phyloP scores from a whole-genome alignment of 495 filamentous ascomycete species.

The Neurospora sp. region DNA sequence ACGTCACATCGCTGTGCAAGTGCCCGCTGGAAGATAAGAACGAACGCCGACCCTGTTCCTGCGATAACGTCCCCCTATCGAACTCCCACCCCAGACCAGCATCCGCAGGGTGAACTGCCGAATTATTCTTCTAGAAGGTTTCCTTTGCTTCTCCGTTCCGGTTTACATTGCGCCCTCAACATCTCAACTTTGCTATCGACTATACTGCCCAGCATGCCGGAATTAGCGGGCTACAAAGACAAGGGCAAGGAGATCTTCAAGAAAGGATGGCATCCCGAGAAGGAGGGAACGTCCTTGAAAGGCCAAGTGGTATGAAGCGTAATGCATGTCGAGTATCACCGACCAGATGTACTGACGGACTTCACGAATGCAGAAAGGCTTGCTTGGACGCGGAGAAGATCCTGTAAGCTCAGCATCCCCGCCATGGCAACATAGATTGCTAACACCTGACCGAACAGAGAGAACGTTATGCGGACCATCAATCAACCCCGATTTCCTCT shows the following conservation, averaged over 20 bases:
- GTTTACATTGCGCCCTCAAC: not conserved
- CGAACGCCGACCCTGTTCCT: not conserved
- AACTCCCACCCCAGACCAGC: not conserved
- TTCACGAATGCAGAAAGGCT: slow-evolving; percentile 28
- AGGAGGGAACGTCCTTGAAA: slow-evolving; percentile 27
- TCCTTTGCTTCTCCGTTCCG: not conserved
- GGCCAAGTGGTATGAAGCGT: slow-evolving; percentile 29
- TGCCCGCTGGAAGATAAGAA: not conserved
- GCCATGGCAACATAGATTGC: not conserved
- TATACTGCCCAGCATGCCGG: not conserved
- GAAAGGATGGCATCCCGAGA: slow-evolving; percentile 34
- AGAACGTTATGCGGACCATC: not conserved
- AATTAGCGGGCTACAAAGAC: not conserved
- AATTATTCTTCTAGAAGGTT: not conserved
- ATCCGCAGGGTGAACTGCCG: not conserved
- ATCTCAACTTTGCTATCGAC: not conserved
- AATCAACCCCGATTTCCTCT: slow-evolving; percentile 50
- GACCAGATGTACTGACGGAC: not conserved
- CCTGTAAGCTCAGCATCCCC: slow-evolving; percentile 1
- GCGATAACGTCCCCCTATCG: not conserved
- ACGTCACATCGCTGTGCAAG: slow-evolving; percentile 4
- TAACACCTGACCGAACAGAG: not conserved
- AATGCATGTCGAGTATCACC: not conserved
- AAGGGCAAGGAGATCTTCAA: slow-evolving; percentile 32
- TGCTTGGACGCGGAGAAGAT: slow-evolving; percentile 27